Conservation (phyloP, 202 grass and related monocot species). For the Schoenoplectus tabernaemontani region DNA sequence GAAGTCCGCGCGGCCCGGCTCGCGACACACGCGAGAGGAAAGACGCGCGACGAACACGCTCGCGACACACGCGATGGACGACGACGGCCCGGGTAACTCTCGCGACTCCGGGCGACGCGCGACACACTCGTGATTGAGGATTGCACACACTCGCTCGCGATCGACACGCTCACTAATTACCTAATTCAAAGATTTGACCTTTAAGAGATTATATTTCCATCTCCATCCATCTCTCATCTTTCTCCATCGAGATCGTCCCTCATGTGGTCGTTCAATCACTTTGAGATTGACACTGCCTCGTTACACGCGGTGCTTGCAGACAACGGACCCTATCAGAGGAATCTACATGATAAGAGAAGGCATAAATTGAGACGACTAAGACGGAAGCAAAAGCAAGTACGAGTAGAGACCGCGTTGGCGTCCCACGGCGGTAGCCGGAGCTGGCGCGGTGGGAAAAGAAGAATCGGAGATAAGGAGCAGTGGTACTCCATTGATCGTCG, state of each 20-base stretch:
- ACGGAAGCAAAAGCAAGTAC: not conserved
- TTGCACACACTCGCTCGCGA: too few relatives aligned
- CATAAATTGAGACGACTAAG: constrained; percentile 1
- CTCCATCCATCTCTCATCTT: constrained; percentile 7
- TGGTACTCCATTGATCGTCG: not conserved
- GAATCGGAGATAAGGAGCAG: constrained; percentile 6
- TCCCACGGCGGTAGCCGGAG: not conserved
- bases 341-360: not conserved
- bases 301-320: too few relatives aligned
- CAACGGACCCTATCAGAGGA: not conserved
- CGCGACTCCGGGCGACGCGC: too few relatives aligned
- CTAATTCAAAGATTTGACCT: constrained; percentile 6
- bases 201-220: constrained; percentile 3
- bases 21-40: too few relatives aligned
- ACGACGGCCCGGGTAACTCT: too few relatives aligned
- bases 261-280: too few relatives aligned
- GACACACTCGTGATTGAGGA: too few relatives aligned
- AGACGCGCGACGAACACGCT: too few relatives aligned
- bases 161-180: too few relatives aligned
- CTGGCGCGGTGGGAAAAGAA: not conserved
- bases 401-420: constrained; percentile 3
- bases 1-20: too few relatives aligned
- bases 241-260: not conserved
- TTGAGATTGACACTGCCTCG: too few relatives aligned
- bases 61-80: too few relatives aligned